Evolutionary conservation across 768 basidiomycete species (phyloP).

Genomic region (Porpolomopsis calyptriformis): DNA sequence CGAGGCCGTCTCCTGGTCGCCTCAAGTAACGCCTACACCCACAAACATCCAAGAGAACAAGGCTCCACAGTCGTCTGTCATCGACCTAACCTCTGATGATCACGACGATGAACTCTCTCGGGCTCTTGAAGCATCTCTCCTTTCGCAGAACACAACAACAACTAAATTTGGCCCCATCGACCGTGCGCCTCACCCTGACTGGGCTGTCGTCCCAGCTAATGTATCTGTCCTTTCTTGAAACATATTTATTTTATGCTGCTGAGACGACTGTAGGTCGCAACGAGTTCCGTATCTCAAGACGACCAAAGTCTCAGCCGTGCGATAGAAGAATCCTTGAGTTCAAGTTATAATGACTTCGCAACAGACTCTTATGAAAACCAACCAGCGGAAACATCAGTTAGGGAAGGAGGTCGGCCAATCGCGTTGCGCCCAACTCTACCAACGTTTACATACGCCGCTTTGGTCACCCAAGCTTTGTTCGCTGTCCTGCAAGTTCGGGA

Average conservation of each 20-base stretch:
- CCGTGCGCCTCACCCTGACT: slow-evolving; percentile 51
- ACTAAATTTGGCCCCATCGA: slow-evolving; percentile 48
- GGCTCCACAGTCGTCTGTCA: slow-evolving; percentile 26
- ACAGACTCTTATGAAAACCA: slow-evolving; percentile 39
- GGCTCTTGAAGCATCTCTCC: slow-evolving; percentile 45
- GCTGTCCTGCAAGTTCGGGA: slow-evolving; percentile 60
- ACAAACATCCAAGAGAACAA: slow-evolving; percentile 8
- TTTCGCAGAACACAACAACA: slow-evolving; percentile 26
- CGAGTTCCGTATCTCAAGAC: slow-evolving; percentile 35
- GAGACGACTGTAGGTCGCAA: slow-evolving; percentile 21
- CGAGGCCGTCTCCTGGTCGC: slow-evolving; percentile 9
- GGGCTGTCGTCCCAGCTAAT: slow-evolving; percentile 63
- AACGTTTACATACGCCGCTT: slow-evolving; percentile 45
- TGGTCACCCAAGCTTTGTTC: slow-evolving; percentile 52
- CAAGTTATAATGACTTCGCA: slow-evolving; percentile 31
- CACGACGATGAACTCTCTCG: slow-evolving; percentile 38
- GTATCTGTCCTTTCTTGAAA: slow-evolving; percentile 26
- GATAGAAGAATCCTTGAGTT: slow-evolving; percentile 54
- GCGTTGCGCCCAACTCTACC: slow-evolving; percentile 50
- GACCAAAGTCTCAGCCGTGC: slow-evolving; percentile 57
- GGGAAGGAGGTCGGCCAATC: slow-evolving; percentile 56
- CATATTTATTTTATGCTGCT: background rate
- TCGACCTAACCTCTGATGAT: slow-evolving; percentile 57
- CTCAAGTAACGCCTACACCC: slow-evolving; percentile 13
- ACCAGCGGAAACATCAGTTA: slow-evolving; percentile 40